Evolutionary conservation across 164 flowering plant genomes (phyloP).

Genomic region (Piper betle): DNA sequence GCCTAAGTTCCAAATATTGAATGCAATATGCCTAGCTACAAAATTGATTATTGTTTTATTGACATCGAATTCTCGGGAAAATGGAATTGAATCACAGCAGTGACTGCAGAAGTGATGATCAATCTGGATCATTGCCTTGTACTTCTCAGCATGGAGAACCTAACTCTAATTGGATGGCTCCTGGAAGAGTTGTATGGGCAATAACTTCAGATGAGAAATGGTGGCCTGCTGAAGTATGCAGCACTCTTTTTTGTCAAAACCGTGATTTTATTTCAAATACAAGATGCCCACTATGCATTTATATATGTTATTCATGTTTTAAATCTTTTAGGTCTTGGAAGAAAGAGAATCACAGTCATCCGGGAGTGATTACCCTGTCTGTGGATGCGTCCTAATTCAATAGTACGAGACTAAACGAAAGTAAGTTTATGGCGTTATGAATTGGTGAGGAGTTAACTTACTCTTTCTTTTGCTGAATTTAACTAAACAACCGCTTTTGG

Average conservation of each 20-base stretch:
- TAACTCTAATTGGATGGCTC: constrained; percentile 8
- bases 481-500: background rate
- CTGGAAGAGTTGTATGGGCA: constrained; percentile 26
- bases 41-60: background rate
- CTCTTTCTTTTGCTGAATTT: background rate
- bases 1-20: too few species aligned
- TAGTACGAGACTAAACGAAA: constrained; percentile 14
- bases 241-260: background rate
- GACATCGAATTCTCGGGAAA: constrained; percentile 4
- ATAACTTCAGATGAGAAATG: constrained; percentile 16
- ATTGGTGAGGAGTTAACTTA: background rate
- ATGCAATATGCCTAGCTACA: too few species aligned
- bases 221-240: constrained; percentile 29
- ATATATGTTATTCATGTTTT: background rate
- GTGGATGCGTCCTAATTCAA: constrained; percentile 19
- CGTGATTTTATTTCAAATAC: too few species aligned
- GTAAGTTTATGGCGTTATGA: constrained; percentile 5
- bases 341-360: constrained; percentile 7
- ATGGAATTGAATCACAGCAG: constrained; percentile 4
- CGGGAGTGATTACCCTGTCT: constrained; percentile 1
- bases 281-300: background rate
- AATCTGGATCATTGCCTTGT: constrained; percentile 3
- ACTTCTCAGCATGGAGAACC: constrained; percentile 7
- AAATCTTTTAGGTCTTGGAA: constrained; percentile 13
- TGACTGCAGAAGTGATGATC: background rate